These are phyloP conservation scores for Wallacemonas sp. DNA, from an alignment of 208 protist genomes.

Conservation along the genomic window DNA sequence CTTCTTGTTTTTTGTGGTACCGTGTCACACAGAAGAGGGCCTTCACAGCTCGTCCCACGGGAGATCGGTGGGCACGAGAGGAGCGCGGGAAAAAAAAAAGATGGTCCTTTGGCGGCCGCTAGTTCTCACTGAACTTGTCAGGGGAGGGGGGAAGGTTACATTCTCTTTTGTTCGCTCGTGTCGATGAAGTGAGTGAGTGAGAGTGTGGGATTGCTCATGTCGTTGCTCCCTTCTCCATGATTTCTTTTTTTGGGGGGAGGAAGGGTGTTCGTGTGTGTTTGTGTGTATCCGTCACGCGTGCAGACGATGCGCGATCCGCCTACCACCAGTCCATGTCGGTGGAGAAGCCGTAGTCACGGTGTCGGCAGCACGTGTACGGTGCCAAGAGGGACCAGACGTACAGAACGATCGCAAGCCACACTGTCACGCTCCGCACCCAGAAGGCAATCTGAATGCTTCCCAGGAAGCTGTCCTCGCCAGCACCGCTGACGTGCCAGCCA, in stretches of 20 bases:
- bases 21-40: too few relatives aligned
- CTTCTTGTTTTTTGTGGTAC: too few relatives aligned
- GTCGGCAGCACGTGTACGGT: constrained; percentile 88
- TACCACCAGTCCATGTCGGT: constrained; percentile 62
- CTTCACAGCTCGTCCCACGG: too few relatives aligned
- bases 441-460: constrained; percentile 74
- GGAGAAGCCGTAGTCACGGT: constrained; percentile 81
- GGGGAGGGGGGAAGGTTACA: too few relatives aligned
- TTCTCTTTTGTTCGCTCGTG: neutral
- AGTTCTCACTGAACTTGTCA: too few relatives aligned
- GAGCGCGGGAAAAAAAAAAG: too few relatives aligned
- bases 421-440: constrained; percentile 88
- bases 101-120: too few relatives aligned
- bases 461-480: constrained; percentile 35
- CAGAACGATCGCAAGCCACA: constrained; percentile 78
- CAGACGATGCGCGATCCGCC: too few relatives aligned
- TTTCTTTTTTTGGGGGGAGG: neutral
- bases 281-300: neutral
- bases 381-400: constrained; percentile 93
- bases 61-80: too few relatives aligned
- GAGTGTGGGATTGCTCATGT: neutral
- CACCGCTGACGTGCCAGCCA: constrained; percentile 86
- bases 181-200: neutral
- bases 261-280: constrained; percentile 2
- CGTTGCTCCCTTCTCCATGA: neutral